phyloP scores from a whole-genome alignment of 176 grass and related monocot species.

The Dendrocalamus sinicus region DNA sequence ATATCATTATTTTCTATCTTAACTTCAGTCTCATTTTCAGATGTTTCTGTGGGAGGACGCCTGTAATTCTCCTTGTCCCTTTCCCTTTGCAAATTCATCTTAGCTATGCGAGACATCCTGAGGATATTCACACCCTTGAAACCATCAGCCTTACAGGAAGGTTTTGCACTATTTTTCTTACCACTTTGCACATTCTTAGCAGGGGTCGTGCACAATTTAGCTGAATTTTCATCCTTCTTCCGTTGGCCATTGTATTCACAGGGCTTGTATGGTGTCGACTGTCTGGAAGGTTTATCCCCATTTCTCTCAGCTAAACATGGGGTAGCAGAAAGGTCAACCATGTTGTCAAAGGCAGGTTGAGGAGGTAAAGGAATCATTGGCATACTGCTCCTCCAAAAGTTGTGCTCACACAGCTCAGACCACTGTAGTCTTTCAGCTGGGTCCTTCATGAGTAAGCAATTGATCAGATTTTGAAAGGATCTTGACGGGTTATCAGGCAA shows the following conservation, averaged over 20 bases:
- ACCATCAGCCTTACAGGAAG: constrained; percentile 58
- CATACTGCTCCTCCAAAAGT: constrained; percentile 82
- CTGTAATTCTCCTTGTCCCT: constrained; percentile 94
- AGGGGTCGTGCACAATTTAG: constrained; percentile 61
- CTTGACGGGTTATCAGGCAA: constrained; percentile 82
- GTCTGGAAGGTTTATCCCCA: constrained; percentile 67
- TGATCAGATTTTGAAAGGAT: constrained; percentile 84
- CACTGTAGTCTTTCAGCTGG: constrained; percentile 95
- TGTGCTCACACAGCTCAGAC: constrained; percentile 90
- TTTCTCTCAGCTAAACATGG: constrained; percentile 71
- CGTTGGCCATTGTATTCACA: constrained; percentile 50
- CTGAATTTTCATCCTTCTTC: constrained; percentile 75
- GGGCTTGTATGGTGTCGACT: constrained; percentile 67
- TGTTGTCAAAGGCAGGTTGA: constrained; percentile 77
- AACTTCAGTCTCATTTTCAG: constrained; percentile 71
- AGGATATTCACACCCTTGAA: constrained; percentile 81
- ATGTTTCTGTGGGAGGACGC: constrained; percentile 58
- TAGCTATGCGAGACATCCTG: constrained; percentile 91
- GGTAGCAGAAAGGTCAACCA: constrained; percentile 64
- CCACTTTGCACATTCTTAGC: constrained; percentile 74
- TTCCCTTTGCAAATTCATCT: constrained; percentile 92
- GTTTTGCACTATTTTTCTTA: constrained; percentile 63
- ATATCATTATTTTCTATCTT: constrained; percentile 90
- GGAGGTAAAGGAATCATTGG: constrained; percentile 61
- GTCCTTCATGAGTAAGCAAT: constrained; percentile 90